Evolutionary conservation across 2,329 filamentous ascomycete genomes (phyloP), one percentile per base, ranked within the genome.

Genomic region (Fusarium brachygibbosum): DNA sequence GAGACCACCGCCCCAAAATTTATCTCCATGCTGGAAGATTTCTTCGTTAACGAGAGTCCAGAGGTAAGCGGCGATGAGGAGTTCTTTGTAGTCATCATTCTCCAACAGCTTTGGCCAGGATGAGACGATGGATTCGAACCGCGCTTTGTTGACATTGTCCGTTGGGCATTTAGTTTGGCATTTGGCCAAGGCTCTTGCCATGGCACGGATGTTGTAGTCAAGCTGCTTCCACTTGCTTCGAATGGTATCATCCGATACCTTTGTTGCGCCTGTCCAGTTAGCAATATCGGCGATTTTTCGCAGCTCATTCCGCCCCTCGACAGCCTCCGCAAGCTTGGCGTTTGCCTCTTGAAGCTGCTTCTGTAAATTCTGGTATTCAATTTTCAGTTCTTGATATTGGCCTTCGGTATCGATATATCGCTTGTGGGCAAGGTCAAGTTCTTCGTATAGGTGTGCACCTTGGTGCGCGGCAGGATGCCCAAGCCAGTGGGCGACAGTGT

Each of bases 151-250:
- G 5, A 0, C 5, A 5, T 9, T 5, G 11, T 42, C 17, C 12
- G 1, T 35, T 10, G 25, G 17, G 6, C 13, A 19, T 10, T 0
- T 11, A 4, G 6, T 4, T 13, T 1, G 34, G 7, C 23, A 54
- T 10, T 55, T 63, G 19, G 25, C 25, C 9, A 61, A 19, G 14
- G 19, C 23, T 1, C 23, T 31, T 16, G 48, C 53, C 10, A 61
- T 6, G 17, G 38, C 25, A 17, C 28, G 34, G 10, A 62, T 57
- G 19, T 56, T 63, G 9, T 64, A 65, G 14, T 34, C 17, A 10
- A 60, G 42, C 19, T 49, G 21, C 12, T 65, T 63, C 58, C 58
- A 63, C 3, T 52, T 42, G 37, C 28, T 35, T 4, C 6, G 28
- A n/a, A 63, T n/a, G n/a, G 2, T 11, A 29, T 57, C 12, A 10